Percentiles rank a stretch among this genome's conserved stretches.
Conservation (phyloP, 2,329 filamentous ascomycete genomes). For the Cryoendolithus antarcticus region DNA sequence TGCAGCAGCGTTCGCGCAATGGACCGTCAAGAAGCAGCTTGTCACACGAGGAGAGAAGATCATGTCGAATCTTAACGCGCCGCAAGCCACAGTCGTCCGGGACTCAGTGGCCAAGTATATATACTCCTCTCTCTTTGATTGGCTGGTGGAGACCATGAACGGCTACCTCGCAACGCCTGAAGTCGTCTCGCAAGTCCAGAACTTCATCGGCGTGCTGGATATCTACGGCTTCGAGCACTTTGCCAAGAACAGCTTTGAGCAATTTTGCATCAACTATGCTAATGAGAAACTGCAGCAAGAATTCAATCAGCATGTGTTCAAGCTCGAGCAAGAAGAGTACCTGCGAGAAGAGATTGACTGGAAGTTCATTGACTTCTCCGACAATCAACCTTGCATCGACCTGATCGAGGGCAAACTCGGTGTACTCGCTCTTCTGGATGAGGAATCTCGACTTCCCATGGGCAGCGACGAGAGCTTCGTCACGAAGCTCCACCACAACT, state of each 20-base stretch:
- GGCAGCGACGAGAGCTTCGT: constrained; percentile 95
- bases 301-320: constrained; percentile 99
- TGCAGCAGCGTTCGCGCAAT: constrained; percentile 76
- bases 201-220: constrained; percentile 97
- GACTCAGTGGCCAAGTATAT: constrained; percentile 98
- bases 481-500: constrained; percentile 91
- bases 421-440: constrained; percentile 81
- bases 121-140: constrained; percentile 96
- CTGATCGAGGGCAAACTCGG: constrained; percentile 95
- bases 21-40: constrained; percentile 98
- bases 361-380: constrained; percentile 98
- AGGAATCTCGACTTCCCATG: constrained; percentile 94
- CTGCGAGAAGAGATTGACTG: constrained; percentile 93
- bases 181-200: constrained; percentile 66
- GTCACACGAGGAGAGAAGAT: constrained; percentile 96
- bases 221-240: constrained; percentile 99
- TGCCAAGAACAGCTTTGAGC: constrained; percentile 98
- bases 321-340: constrained; percentile 97
- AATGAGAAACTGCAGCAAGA: constrained; percentile 99
- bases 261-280: constrained; percentile 99
- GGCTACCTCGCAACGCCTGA: constrained; percentile 77
- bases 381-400: constrained; percentile 99
- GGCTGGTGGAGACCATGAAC: constrained; percentile 97
- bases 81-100: constrained; percentile 85
- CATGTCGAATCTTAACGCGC: constrained; percentile 83